phyloP scores from a whole-genome alignment of 1,284 basidiomycete genomes.

The Xanthoconium separans region DNA sequence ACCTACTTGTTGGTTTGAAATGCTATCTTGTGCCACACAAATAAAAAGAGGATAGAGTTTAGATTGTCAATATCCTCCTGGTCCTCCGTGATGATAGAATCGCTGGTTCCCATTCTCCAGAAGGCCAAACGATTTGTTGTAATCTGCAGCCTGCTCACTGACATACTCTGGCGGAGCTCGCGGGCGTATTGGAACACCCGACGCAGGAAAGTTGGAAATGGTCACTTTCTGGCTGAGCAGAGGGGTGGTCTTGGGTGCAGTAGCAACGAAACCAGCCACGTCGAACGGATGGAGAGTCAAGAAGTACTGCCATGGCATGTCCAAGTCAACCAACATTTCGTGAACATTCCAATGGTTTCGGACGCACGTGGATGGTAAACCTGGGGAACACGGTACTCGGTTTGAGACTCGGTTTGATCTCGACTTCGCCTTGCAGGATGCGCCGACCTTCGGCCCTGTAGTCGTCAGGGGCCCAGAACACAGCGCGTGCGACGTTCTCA shows the following conservation, averaged over 20 bases:
- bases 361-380: constrained; percentile 44
- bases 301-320: constrained; percentile 40
- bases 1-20: no score
- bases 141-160: constrained; percentile 43
- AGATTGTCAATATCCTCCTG: constrained; percentile 4
- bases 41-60: no score
- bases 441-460: constrained; percentile 31
- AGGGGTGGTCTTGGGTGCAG: constrained; percentile 24
- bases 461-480: constrained; percentile 47
- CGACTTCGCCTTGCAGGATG: constrained; percentile 51
- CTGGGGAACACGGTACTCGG: constrained; percentile 55
- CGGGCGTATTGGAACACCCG: constrained; percentile 44
- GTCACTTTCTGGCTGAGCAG: constrained; percentile 44
- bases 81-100: constrained; percentile 37
- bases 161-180: constrained; percentile 56
- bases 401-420: constrained; percentile 45
- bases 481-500: constrained; percentile 41
- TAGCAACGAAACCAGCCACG: constrained; percentile 43
- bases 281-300: constrained; percentile 46
- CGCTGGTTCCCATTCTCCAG: constrained; percentile 60
- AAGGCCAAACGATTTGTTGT: constrained; percentile 51
- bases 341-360: neutral
- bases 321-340: neutral
- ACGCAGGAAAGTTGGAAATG: constrained; percentile 42
- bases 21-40: no score